phyloP scores from a whole-genome alignment of 176 grass and related monocot species.

The Oryza meridionalis region DNA sequence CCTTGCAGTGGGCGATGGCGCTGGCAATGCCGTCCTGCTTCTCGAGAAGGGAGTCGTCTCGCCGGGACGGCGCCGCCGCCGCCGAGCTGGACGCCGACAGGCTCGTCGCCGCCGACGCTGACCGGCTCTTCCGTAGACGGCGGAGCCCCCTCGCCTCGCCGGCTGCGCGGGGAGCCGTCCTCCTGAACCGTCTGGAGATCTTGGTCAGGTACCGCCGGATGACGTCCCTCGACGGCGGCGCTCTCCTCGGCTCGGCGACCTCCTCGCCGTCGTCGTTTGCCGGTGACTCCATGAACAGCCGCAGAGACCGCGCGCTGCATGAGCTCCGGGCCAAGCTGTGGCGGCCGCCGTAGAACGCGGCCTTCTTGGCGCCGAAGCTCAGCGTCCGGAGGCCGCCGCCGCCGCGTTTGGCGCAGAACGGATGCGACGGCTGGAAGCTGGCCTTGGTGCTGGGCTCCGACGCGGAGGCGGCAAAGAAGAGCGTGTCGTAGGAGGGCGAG shows the following conservation, averaged over 20 bases:
- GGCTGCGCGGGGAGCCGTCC: conserved; percentile 3
- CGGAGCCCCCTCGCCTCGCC: conserved; percentile 29
- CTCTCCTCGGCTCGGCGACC: not conserved
- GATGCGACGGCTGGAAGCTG: not conserved
- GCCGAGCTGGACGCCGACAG: not conserved
- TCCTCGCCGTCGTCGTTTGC: not conserved
- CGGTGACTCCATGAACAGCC: conserved; percentile 42
- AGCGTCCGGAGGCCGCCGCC: conserved; percentile 38
- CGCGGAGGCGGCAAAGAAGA: conserved; percentile 32
- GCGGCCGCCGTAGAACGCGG: conserved; percentile 45
- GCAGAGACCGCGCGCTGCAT: conserved; percentile 32
- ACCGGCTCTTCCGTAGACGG: conserved; percentile 63
- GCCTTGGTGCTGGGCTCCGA: not conserved
- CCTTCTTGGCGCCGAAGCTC: conserved; percentile 49
- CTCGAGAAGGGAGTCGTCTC: conserved; percentile 69
- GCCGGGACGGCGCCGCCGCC: conserved; percentile 18
- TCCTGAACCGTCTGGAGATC: conserved; percentile 59
- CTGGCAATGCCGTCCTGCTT: conserved; percentile 92
- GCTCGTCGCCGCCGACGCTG: conserved; percentile 53
- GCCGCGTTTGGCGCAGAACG: not conserved
- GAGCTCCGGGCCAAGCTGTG: conserved; percentile 47
- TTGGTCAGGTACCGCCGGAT: conserved; percentile 65
- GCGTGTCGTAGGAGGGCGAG: conserved; percentile 36
- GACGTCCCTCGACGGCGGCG: conserved; percentile 40
- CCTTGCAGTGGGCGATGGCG: conserved; percentile 97